Conservation (phyloP, 176 grass and related monocot genomes). For the Dactylis glomerata region DNA sequence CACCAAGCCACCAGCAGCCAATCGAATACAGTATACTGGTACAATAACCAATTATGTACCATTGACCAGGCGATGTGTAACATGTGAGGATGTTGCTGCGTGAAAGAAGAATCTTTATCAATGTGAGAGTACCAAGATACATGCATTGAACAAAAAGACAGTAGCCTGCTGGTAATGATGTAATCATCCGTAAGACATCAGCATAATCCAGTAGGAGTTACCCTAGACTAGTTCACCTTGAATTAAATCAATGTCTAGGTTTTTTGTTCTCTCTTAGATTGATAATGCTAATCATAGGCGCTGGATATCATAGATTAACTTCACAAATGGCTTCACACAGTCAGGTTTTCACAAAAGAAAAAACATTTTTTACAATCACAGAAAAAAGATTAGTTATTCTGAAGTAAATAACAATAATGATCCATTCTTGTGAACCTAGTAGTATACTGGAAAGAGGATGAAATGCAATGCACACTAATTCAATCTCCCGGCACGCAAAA, state of each 20-base stretch:
- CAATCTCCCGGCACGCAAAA: not conserved
- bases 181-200: not conserved
- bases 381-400: not conserved
- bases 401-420: not conserved
- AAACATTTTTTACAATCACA: not conserved
- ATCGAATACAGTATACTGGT: not conserved
- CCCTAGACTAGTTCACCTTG: not conserved
- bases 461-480: not conserved
- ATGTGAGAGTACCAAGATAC: not conserved
- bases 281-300: too few species aligned
- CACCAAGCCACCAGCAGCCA: not conserved
- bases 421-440: not conserved
- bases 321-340: not conserved
- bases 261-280: not conserved
- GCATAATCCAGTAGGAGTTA: not conserved
- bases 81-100: not conserved
- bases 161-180: not conserved
- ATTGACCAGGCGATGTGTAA: not conserved
- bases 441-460: not conserved
- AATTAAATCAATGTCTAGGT: not conserved
- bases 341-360: not conserved
- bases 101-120: not conserved
- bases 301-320: not conserved
- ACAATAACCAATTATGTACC: not conserved
- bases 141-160: not conserved